phyloP scores from a whole-genome alignment of 1,139 yeast species.

The Scheffersomyces segobiensis region DNA sequence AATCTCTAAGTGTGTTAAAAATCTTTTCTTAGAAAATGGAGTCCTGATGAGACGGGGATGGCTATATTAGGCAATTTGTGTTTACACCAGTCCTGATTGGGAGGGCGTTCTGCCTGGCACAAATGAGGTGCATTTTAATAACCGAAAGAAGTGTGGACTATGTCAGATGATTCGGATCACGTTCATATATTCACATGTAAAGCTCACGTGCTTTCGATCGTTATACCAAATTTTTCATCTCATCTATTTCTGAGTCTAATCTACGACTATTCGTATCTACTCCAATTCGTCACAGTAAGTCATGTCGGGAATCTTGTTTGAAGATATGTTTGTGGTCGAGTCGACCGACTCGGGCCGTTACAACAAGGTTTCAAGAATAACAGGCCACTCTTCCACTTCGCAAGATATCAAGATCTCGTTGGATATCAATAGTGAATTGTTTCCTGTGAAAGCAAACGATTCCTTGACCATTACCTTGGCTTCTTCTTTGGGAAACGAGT shows the following conservation, averaged over 20 bases:
- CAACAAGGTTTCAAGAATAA: constrained; percentile 88
- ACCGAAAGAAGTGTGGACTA: background rate
- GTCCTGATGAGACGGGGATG: background rate
- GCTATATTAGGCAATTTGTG: background rate
- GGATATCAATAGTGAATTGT: constrained; percentile 90
- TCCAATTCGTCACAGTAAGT: background rate
- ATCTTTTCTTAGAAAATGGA: background rate
- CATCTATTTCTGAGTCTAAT: background rate
- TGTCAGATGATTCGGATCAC: background rate
- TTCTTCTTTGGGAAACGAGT: constrained; percentile 66
- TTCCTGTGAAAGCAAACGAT: constrained; percentile 79
- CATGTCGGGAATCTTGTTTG: constrained; percentile 86
- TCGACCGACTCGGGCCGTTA: constrained; percentile 88
- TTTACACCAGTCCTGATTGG: background rate
- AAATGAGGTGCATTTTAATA: background rate
- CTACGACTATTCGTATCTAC: background rate
- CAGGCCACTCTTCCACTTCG: constrained; percentile 83
- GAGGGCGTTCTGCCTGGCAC: background rate
- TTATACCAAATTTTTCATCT: background rate
- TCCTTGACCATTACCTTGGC: constrained; percentile 89
- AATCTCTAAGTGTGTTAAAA: background rate
- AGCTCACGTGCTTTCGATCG: background rate
- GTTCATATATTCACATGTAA: background rate
- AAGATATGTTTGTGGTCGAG: constrained; percentile 87
- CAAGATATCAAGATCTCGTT: constrained; percentile 82